Evolutionary conservation across 306 rosid species (phyloP), one percentile per base, ranked within the genome.

Genomic region (Quercus suber): DNA sequence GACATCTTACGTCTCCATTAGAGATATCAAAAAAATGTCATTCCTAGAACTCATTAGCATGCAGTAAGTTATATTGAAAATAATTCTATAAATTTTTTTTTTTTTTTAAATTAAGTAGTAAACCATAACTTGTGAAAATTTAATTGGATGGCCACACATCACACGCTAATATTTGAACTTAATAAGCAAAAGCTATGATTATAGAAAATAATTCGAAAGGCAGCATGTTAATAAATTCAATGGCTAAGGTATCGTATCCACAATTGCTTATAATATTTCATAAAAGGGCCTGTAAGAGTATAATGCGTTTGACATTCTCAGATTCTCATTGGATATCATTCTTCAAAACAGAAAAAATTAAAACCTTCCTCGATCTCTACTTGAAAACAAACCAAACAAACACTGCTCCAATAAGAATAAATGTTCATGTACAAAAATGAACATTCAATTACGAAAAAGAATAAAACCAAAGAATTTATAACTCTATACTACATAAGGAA

Each of bases 371-470:
- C 53, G 53, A 49, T 13, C 14, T 18, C n/a, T 19, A 45, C 59
- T 49, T 25, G 28, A 56, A 23, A 56, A 23, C 25, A 60, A 51
- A 28, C 8, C 25, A 43, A 70, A 71, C 33, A 37, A 69, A 64
- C 45, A 41, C 45, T 49, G 53, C 14, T 51, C 23, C n/a, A 60
- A n/a, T 78, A 45, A 5, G 58, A 20, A 70, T 35, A 8, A 23
- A 51, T 45, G 13, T 49, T 11, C 75, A 74, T 74, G 27, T 57
- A 69, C 76, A 80, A 45, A 45, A 74, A 25, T 65, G 51, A 30
- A 43, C 18, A 20, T 53, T 30, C 19, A 55, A 28, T 30, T n/a
- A 58, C 25, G 53, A 25, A 68, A 30, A 21, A 43, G 33, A 68
- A 68, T 11, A 19, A 23, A 25, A 23, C 23, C 17, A 58, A 78